Percentiles rank a stretch among this genome's conserved stretches.
Conservation (phyloP, 2,329 filamentous ascomycete species). For the Exophiala sp. region DNA sequence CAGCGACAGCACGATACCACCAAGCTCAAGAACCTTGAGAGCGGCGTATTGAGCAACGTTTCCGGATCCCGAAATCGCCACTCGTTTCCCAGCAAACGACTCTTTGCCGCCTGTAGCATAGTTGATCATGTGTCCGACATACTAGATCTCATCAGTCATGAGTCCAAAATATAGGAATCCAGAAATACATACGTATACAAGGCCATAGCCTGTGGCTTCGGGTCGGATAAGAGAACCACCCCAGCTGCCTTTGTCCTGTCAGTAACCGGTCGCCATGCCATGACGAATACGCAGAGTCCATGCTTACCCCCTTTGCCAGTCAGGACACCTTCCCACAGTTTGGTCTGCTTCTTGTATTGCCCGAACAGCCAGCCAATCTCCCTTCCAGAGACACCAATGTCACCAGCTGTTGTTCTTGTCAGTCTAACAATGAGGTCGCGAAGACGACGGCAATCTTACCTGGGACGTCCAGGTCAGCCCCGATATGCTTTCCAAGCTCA, state of each 20-base stretch:
- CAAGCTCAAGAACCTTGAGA: conserved; percentile 92
- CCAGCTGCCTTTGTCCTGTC: conserved; percentile 54
- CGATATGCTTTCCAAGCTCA: conserved; percentile 92
- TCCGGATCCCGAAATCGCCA: conserved; percentile 91
- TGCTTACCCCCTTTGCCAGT: conserved; percentile 74
- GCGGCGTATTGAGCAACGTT: conserved; percentile 98
- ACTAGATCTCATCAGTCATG: conserved; percentile 40
- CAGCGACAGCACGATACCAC: conserved; percentile 83
- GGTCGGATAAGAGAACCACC: conserved; percentile 90
- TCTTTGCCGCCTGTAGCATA: conserved; percentile 74
- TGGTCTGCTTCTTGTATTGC: conserved; percentile 79
- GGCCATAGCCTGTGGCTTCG: conserved; percentile 93
- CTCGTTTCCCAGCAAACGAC: conserved; percentile 81
- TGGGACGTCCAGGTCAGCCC: conserved; percentile 90
- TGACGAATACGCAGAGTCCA: background rate
- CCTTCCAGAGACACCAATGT: conserved; percentile 86
- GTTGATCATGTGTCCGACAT: conserved; percentile 91
- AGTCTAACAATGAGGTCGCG: conserved; percentile 4
- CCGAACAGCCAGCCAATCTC: conserved; percentile 96
- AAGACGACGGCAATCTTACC: conserved; percentile 16
- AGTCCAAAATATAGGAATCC: background rate
- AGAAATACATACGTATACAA: conserved; percentile 64
- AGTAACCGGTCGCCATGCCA: background rate
- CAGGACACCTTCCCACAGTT: conserved; percentile 91
- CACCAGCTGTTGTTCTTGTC: conserved; percentile 57